These are phyloP conservation scores for Tilletia indica DNA, from an alignment of 1,284 basidiomycete species.

Conservation along the genomic window DNA sequence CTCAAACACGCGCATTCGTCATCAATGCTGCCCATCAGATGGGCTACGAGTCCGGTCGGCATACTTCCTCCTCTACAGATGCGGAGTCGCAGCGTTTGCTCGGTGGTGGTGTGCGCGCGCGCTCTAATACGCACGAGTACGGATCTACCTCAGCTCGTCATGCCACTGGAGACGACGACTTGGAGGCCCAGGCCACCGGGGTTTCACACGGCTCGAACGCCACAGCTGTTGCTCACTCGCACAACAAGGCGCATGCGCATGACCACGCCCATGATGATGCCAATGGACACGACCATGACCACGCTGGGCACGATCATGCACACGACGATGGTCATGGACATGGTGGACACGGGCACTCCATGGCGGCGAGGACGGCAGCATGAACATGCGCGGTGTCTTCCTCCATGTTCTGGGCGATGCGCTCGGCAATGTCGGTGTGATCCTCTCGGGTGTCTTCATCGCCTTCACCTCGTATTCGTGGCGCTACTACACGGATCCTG, in stretches of 20 bases:
- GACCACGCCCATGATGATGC: constrained; percentile 21
- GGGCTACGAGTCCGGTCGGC: constrained; percentile 39
- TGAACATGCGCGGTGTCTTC: constrained; percentile 97
- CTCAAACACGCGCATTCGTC: constrained; percentile 79
- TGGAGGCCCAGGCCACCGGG: neutral
- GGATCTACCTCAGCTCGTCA: constrained; percentile 10
- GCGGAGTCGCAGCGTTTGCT: neutral
- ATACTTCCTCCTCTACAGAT: neutral
- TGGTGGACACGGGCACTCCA: constrained; percentile 65
- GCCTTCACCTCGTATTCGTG: constrained; percentile 44
- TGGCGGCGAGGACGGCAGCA: constrained; percentile 64
- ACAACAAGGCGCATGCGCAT: constrained; percentile 21
- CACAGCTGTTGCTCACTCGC: neutral
- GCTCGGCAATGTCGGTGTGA: constrained; percentile 90
- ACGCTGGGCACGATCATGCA: constrained; percentile 31
- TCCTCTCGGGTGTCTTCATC: constrained; percentile 75
- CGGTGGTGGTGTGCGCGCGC: neutral
- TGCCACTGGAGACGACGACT: neutral
- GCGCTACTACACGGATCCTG: constrained; percentile 83
- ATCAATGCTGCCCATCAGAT: constrained; percentile 84
- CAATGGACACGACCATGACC: constrained; percentile 18
- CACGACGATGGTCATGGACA: constrained; percentile 48
- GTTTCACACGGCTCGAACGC: neutral
- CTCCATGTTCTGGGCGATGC: constrained; percentile 96
- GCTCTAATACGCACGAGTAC: constrained; percentile 13